Conservation (phyloP, 202 grass and related monocot species). For the Bolboschoenoplectus hybrid region DNA sequence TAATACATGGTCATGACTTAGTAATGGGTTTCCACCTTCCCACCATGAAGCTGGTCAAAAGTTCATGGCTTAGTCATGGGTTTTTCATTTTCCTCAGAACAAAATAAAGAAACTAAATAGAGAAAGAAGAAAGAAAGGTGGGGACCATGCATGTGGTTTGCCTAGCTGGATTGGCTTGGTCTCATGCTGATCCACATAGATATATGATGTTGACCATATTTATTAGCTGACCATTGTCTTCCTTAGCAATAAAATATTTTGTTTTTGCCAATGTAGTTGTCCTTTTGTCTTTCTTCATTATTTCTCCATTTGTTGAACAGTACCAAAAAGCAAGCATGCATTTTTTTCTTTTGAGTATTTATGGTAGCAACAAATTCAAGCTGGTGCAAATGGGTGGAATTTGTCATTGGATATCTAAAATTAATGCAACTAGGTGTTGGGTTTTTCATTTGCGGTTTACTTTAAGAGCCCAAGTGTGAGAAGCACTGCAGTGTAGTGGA, state of each 20-base stretch:
- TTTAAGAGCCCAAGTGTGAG: background rate
- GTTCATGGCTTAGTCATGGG: conserved; percentile 26
- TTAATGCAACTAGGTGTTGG: background rate
- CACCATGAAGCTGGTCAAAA: conserved; percentile 31
- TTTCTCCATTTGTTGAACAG: background rate
- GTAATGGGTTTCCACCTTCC: conserved; percentile 44
- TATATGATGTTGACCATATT: conserved; percentile 37
- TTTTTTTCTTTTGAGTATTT: conserved; percentile 13
- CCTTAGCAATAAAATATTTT: conserved; percentile 24
- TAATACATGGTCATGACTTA: conserved; percentile 34
- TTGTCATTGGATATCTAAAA: background rate
- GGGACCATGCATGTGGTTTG: conserved; percentile 33
- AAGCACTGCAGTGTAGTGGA: background rate
- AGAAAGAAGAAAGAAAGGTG: background rate
- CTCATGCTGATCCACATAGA: conserved; percentile 10
- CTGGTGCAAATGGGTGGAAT: background rate
- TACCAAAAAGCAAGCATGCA: background rate
- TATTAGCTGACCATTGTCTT: conserved; percentile 14
- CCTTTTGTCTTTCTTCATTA: background rate
- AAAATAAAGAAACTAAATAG: background rate
- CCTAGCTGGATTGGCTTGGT: conserved; percentile 32
- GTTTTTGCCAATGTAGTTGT: conserved; percentile 19
- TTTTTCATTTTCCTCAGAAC: background rate
- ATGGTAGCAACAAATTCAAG: conserved; percentile 4
- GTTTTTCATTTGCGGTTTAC: background rate